Evolutionary conservation across 768 basidiomycete genomes (phyloP), one percentile per base, ranked within the genome.

Genomic region (Kondoa subrosea): DNA sequence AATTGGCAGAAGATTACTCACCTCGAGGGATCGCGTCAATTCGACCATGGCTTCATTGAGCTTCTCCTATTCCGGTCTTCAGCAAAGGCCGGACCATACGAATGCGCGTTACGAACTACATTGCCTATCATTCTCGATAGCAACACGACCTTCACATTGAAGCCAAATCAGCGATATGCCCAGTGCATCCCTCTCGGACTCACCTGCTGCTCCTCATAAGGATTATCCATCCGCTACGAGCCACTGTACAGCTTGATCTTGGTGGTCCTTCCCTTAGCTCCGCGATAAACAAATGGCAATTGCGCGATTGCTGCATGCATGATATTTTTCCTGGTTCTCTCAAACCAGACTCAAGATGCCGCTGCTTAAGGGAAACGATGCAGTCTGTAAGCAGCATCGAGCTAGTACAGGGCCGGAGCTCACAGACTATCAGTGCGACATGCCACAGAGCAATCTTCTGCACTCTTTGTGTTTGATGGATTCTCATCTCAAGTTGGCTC

Each of bases 1-100:
- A 21, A 31, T 30, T 33, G 34, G 66, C n/a, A 56, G 31, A 40
- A 62, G 40, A 25, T 0, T 8, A 60, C 71, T 33, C 21, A 73
- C 72, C 27, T 57, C 68, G 29, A 73, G 34, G 1, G 68, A 17
- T 2, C 34, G 30, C 56, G 71, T 73, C n/a, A 69, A 64, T n/a
- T 68, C 71, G 25, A 70, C 31, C 71, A 73, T 73, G 58, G 65
- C 69, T 70, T 73, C 72, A 57, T 73, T 73, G 16, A 73, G 69
- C 68, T 71, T 73, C 32, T 70, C 72, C 67, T 67, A 60, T 30
- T 29, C 8, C 31, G 21, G 26, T 2, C 17, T 14, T 14, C 50
- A 26, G 65, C 27, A n/a, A 4, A 12, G 12, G 27, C 15, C 8
- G n/a, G 3, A 31, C 3, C 15, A 12, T 14, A 3, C 26, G 3